Percentiles rank a stretch among this genome's conserved stretches.
Conservation (phyloP, 2,329 filamentous ascomycete species). For the Elsinoe ampelina region DNA sequence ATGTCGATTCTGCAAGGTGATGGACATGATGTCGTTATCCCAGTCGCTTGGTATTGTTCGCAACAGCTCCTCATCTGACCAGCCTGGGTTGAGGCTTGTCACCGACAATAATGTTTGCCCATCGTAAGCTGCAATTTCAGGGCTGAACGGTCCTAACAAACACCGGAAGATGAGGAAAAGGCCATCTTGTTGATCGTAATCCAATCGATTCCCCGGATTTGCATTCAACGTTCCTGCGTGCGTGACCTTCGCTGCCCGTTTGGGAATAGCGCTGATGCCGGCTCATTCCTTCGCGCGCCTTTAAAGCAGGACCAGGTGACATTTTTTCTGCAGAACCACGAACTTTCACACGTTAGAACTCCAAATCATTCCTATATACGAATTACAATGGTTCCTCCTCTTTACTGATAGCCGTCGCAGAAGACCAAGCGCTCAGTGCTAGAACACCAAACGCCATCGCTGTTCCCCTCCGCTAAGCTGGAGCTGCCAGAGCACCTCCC, state of each 20-base stretch:
- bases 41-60: neutral
- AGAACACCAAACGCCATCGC: too few relatives aligned
- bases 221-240: conserved; percentile 9
- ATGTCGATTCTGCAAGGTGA: neutral
- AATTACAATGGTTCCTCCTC: too few relatives aligned
- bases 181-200: conserved; percentile 1
- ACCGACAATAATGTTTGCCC: neutral
- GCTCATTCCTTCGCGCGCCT: neutral
- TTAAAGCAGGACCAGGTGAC: too few relatives aligned
- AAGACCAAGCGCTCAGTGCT: too few relatives aligned
- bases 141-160: neutral
- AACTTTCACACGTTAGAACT: too few relatives aligned
- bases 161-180: neutral
- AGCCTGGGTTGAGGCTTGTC: neutral
- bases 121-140: neutral
- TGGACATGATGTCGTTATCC: neutral
- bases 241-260: neutral
- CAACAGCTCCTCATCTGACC: neutral
- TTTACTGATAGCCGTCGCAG: too few relatives aligned
- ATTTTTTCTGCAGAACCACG: too few relatives aligned
- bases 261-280: neutral
- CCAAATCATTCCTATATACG: too few relatives aligned
- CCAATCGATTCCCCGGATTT: conserved; percentile 3
- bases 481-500: too few relatives aligned
- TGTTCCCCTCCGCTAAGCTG: neutral